A percentile compares a stretch with the other conserved stretches of the same genome.
These are phyloP conservation scores for Eucalyptus erythrocorys DNA, from an alignment of 345 rosid genomes.

Conservation along the genomic window DNA sequence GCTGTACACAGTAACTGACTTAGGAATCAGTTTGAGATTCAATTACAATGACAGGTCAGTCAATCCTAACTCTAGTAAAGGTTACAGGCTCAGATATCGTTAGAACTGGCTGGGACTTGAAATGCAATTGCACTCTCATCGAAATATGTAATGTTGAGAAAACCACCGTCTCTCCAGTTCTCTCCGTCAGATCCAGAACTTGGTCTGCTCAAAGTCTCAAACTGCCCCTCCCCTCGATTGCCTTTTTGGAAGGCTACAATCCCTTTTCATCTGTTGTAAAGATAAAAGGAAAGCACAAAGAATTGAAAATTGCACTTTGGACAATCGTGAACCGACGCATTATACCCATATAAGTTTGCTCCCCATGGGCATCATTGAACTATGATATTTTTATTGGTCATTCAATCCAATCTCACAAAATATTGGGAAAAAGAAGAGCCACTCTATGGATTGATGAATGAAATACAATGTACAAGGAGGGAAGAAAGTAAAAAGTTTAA, in stretches of 20 bases:
- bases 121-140: not conserved
- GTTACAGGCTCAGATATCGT: not conserved
- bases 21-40: not conserved
- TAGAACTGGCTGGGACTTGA: not conserved
- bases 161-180: not conserved
- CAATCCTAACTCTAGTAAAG: not conserved
- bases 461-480: not conserved
- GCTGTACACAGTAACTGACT: not conserved
- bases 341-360: not conserved
- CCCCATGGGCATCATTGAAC: not conserved
- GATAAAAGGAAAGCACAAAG: not conserved
- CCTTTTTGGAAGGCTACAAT: not conserved
- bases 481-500: not conserved
- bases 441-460: not conserved
- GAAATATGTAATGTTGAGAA: not conserved
- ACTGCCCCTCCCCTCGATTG: not conserved
- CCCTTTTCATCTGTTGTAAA: not conserved
- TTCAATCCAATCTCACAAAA: not conserved
- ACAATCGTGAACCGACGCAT: not conserved
- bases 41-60: constrained; percentile 1
- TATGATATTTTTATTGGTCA: not conserved
- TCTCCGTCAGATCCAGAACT: not conserved
- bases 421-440: not conserved
- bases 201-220: not conserved
- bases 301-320: not conserved